These are phyloP conservation scores for Boletus reticuloceps DNA, from an alignment of 768 basidiomycete species.

Conservation along the genomic window DNA sequence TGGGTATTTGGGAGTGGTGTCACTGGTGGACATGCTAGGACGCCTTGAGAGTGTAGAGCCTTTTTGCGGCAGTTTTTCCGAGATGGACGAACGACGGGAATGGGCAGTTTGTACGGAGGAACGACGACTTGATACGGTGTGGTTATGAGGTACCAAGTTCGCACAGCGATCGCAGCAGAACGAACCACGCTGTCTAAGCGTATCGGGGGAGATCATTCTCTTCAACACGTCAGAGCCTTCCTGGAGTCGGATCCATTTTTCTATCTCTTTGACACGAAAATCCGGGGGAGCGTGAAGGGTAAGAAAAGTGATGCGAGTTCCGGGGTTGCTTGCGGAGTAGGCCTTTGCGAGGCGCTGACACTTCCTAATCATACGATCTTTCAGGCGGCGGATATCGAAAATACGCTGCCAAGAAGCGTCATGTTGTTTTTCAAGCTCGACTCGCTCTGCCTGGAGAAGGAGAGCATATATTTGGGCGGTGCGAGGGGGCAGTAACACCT, in stretches of 20 bases:
- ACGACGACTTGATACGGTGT: constrained; percentile 27
- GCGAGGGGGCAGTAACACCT: constrained; percentile 69
- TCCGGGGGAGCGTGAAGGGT: constrained; percentile 68
- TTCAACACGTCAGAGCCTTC: constrained; percentile 26
- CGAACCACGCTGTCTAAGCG: constrained; percentile 26
- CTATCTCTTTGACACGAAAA: constrained; percentile 77
- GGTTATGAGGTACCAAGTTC: constrained; percentile 33
- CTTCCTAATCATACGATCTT: constrained; percentile 81
- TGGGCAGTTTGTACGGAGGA: constrained; percentile 24
- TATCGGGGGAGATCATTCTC: constrained; percentile 18
- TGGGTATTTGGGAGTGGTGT: constrained; percentile 6
- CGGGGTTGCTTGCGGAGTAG: constrained; percentile 37
- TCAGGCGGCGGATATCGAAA: constrained; percentile 71
- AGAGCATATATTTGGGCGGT: constrained; percentile 66
- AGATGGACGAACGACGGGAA: constrained; percentile 24
- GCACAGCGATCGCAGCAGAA: constrained; percentile 35
- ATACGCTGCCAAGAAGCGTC: constrained; percentile 65
- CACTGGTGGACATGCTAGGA: constrained; percentile 9
- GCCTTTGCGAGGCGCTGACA: constrained; percentile 61
- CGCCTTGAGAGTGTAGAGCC: constrained; percentile 19
- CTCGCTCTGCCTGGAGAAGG: constrained; percentile 58
- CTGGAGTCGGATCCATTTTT: constrained; percentile 67
- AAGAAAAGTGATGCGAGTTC: constrained; percentile 51
- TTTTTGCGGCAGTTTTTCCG: constrained; percentile 17
- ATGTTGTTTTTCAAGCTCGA: constrained; percentile 57